Evolutionary conservation across 2,329 filamentous ascomycete species (phyloP), one percentile per base, ranked within the genome.

Genomic region (Plectosphaerella plurivora): DNA sequence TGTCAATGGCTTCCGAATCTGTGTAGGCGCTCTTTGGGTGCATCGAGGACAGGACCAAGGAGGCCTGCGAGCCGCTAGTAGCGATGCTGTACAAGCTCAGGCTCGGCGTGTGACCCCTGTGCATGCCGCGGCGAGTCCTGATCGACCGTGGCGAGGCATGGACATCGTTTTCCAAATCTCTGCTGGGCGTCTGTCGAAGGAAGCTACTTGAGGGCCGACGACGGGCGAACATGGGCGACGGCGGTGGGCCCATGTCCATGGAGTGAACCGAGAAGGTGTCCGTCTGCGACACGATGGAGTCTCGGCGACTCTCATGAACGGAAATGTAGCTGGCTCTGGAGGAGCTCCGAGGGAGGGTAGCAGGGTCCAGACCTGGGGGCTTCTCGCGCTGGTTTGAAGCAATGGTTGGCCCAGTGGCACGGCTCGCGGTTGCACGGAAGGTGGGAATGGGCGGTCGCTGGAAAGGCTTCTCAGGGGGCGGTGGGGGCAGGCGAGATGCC

Each of bases 11-110:
- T 55, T 76, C 73, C 0, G 72, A 72, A 37, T 75, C 70, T 18
- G 67, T 72, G 54, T 79, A 81, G 0, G 73, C 72, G 50, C 73
- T 77, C 56, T 71, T 75, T 22, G 75, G 71, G 35, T 73, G 72
- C 49, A 75, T 76, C 0, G 77, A 71, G 0, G 78, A 76, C 8
- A 81, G 62, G 0, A 80, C 67, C 6, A 84, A 64, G 0, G 81
- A 83, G 3, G 74, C 71, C 54, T 81, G 75, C 0, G 81, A 84
- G 49, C 74, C 77, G 55, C 77, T 80, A 0, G 81, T 80, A 18
- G 73, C 74, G 3, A 86, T 65, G 4, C 82, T 87, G 61, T 86
- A 86, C 15, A 86, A 77, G 56, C 82, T 87, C 15, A 86, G 77
- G 56, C 82, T 87, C 2, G 75, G 73, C 1, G 73, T 70, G 53